Conservation (phyloP, 1,284 basidiomycete genomes). For the Malassezia brasiliensis region DNA sequence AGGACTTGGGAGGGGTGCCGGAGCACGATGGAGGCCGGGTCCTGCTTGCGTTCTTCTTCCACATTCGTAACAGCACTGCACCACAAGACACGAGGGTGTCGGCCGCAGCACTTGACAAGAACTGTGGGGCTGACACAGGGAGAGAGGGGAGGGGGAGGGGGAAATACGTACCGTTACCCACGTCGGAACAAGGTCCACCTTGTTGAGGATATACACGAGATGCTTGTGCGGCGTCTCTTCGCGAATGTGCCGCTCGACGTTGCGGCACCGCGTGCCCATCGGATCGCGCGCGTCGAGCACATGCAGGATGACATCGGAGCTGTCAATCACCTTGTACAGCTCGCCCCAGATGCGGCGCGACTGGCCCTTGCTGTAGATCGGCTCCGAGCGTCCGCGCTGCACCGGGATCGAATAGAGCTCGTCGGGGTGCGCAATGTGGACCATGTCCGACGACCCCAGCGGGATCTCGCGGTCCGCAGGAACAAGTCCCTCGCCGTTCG, state of each 20-base stretch:
- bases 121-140: conserved; percentile 28
- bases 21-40: conserved; percentile 24
- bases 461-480: conserved; percentile 43
- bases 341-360: conserved; percentile 78
- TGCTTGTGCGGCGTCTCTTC: conserved; percentile 98
- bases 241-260: conserved; percentile 80
- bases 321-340: conserved; percentile 98
- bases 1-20: conserved; percentile 32
- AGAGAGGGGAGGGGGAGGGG: conserved; percentile 3
- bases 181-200: conserved; percentile 94
- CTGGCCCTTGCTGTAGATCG: conserved; percentile 47
- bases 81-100: conserved; percentile 24
- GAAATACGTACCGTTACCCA: conserved; percentile 82
- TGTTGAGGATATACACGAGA: conserved; percentile 91
- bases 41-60: conserved; percentile 54
- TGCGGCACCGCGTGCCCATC: conserved; percentile 90
- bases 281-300: conserved; percentile 94
- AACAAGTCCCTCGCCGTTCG: conserved; percentile 37
- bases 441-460: conserved; percentile 20
- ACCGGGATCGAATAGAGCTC: conserved; percentile 44
- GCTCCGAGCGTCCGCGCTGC: conserved; percentile 42
- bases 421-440: conserved; percentile 31
- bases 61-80: conserved; percentile 56
- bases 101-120: conserved; percentile 47
- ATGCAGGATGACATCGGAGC: conserved; percentile 91